Conservation (phyloP, 202 grass and related monocot species). For the Hordeum pubiflorum region DNA sequence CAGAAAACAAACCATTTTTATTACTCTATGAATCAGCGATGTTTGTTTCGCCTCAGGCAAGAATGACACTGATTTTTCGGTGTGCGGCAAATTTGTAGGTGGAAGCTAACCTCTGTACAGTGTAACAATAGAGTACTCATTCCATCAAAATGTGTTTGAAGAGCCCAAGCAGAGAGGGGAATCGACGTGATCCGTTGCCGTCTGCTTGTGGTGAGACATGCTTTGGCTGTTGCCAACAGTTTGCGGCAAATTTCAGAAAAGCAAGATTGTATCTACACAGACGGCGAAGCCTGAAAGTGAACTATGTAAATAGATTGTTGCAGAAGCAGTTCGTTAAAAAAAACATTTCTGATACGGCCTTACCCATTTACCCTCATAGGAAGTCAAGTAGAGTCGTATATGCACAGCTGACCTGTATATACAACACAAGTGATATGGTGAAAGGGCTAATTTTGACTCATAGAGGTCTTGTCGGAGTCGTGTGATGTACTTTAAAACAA, state of each 20-base stretch:
- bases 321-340: background rate
- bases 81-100: constrained; percentile 19
- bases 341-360: background rate
- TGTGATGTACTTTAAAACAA: constrained; percentile 1
- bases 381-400: constrained; percentile 20
- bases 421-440: background rate
- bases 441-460: constrained; percentile 10
- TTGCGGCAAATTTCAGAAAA: background rate
- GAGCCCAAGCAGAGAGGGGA: background rate
- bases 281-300: background rate
- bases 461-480: background rate
- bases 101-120: constrained; percentile 30
- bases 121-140: background rate
- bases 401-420: constrained; percentile 7
- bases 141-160: constrained; percentile 4
- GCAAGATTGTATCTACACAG: background rate
- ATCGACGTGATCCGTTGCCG: background rate
- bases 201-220: background rate
- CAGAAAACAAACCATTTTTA: background rate
- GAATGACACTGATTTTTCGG: constrained; percentile 5
- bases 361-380: constrained; percentile 18
- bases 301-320: constrained; percentile 39
- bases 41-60: background rate
- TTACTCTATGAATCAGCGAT: background rate
- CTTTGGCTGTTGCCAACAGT: background rate